phyloP scores from a whole-genome alignment of 257 asterid genomes.

The Scutellaria baicalensis region DNA sequence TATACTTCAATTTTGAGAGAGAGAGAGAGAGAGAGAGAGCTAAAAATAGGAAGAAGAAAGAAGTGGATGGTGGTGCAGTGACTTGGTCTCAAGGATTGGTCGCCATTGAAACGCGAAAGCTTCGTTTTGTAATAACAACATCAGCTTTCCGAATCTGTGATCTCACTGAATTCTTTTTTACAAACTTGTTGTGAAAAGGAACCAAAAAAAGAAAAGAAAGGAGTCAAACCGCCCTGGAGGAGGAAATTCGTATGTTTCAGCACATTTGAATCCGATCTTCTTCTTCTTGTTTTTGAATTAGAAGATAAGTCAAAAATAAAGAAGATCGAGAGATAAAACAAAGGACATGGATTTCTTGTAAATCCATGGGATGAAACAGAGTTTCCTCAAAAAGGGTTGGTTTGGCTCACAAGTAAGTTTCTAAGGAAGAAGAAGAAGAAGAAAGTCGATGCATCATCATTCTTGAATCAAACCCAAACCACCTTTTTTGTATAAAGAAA shows the following conservation, averaged over 20 bases:
- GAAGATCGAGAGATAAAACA: not conserved
- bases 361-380: conserved; percentile 44
- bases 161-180: not conserved
- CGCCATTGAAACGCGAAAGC: conserved; percentile 42
- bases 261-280: conserved; percentile 16
- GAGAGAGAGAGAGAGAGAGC: not conserved
- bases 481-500: not conserved
- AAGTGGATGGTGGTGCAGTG: conserved; percentile 19
- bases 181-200: not conserved
- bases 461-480: not conserved
- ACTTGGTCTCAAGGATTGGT: conserved; percentile 24
- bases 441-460: conserved; percentile 31
- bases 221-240: conserved; percentile 23
- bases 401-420: conserved; percentile 19
- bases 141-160: conserved; percentile 10
- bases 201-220: not conserved
- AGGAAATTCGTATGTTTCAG: conserved; percentile 19
- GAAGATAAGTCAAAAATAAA: not conserved
- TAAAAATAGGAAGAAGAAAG: not conserved
- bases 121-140: conserved; percentile 35
- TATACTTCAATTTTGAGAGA: no score
- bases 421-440: not conserved
- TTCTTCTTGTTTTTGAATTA: not conserved
- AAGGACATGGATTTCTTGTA: conserved; percentile 28
- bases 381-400: conserved; percentile 31